phyloP scores from a whole-genome alignment of 768 basidiomycete genomes.

The Rhodosporidiobolus sp. region DNA sequence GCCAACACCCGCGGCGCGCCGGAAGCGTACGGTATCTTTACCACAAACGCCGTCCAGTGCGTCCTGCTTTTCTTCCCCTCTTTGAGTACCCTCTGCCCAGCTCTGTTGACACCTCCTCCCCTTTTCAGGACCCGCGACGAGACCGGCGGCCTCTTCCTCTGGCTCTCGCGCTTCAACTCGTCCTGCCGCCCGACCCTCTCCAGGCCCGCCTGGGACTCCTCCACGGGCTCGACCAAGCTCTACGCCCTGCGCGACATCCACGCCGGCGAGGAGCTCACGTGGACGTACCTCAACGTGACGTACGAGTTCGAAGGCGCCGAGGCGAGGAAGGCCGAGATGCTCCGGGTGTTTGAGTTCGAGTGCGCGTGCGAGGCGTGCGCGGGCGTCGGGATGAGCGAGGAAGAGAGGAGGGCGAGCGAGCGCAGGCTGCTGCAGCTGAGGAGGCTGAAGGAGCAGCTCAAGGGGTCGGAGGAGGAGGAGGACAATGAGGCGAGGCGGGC shows the following conservation, averaged over 20 bases:
- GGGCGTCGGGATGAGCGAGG: not conserved
- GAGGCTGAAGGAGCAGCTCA: conserved; percentile 22
- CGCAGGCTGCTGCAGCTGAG: conserved; percentile 23
- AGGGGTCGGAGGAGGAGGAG: not conserved
- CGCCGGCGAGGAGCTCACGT: conserved; percentile 28
- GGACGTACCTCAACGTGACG: conserved; percentile 33
- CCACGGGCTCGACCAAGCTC: conserved; percentile 9
- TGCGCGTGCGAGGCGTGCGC: conserved; percentile 29
- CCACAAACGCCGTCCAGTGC: conserved; percentile 36
- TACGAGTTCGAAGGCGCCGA: conserved; percentile 35
- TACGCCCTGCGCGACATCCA: conserved; percentile 30
- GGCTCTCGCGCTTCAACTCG: conserved; percentile 33
- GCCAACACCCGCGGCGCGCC: conserved; percentile 18
- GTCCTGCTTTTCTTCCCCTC: not conserved
- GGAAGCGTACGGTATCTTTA: conserved; percentile 31
- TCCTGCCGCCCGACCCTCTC: conserved; percentile 31
- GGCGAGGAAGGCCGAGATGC: conserved; percentile 23
- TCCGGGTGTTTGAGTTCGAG: conserved; percentile 31
- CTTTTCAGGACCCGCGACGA: conserved; percentile 24
- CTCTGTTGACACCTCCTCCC: no score
- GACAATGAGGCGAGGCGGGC: no score
- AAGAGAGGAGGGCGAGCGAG: conserved; percentile 15
- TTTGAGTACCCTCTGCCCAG: not conserved
- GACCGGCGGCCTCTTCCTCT: conserved; percentile 33
- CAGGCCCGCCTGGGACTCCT: conserved; percentile 24